Conservation (phyloP, 169 alveolate species). For the Plasmodium knowlesi region DNA sequence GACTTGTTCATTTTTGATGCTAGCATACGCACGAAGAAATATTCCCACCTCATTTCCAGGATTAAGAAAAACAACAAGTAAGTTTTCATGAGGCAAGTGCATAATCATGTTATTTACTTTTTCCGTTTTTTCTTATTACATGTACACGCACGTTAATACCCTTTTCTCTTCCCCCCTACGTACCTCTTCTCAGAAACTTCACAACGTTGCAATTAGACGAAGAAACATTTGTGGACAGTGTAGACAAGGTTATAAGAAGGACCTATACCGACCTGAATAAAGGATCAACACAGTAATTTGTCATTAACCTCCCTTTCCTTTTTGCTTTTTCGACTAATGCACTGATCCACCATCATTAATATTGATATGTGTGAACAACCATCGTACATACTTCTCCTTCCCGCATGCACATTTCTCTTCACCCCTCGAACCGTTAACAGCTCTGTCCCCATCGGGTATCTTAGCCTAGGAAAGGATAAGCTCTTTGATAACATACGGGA, state of each 20-base stretch:
- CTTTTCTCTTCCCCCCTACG: background rate
- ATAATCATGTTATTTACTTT: background rate
- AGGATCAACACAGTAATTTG: constrained; percentile 60
- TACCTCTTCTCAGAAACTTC: constrained; percentile 6
- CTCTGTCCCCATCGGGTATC: constrained; percentile 71
- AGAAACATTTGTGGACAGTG: constrained; percentile 38
- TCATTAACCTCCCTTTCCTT: background rate
- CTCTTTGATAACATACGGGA: constrained; percentile 54
- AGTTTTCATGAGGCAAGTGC: background rate
- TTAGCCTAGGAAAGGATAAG: constrained; percentile 59
- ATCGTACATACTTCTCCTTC: background rate
- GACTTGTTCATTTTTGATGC: constrained; percentile 64
- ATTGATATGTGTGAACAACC: background rate
- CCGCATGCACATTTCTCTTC: background rate
- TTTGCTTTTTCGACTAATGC: background rate
- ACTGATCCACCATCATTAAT: background rate
- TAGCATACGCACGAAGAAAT: constrained; percentile 36
- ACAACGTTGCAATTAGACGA: constrained; percentile 51
- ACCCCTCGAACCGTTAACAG: background rate
- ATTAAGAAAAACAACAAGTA: constrained; percentile 67
- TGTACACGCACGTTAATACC: background rate
- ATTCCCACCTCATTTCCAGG: constrained; percentile 29
- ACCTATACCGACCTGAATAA: constrained; percentile 52
- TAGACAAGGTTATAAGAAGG: constrained; percentile 12
- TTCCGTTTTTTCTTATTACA: background rate